phyloP scores from a whole-genome alignment of 2,329 filamentous ascomycete species.

The Cladophialophora chaetospira region DNA sequence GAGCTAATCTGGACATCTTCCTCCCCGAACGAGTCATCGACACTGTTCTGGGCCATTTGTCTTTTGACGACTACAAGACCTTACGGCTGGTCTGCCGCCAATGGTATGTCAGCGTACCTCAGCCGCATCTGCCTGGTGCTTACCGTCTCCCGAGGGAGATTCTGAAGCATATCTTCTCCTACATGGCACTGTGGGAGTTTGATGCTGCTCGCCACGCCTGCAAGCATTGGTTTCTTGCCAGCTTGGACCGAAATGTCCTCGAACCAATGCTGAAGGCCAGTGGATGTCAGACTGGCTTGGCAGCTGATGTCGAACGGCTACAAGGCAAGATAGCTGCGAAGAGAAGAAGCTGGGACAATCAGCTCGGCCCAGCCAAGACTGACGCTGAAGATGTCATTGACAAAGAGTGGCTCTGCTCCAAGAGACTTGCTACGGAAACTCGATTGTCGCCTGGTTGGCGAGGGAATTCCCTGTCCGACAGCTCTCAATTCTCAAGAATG shows the following conservation, averaged over 20 bases:
- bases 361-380: background rate
- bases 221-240: constrained; percentile 60
- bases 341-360: constrained; percentile 2
- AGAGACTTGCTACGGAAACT: constrained; percentile 53
- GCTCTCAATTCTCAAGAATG: constrained; percentile 23
- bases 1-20: constrained; percentile 2
- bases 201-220: constrained; percentile 64
- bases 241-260: constrained; percentile 56
- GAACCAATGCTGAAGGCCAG: constrained; percentile 57
- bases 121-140: constrained; percentile 19
- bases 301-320: constrained; percentile 43
- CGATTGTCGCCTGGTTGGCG: constrained; percentile 47
- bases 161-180: constrained; percentile 50
- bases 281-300: constrained; percentile 47
- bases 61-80: constrained; percentile 27
- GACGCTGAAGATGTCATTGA: constrained; percentile 7
- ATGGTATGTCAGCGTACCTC: constrained; percentile 26
- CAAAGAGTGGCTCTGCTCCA: constrained; percentile 48
- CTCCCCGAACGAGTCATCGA: constrained; percentile 23
- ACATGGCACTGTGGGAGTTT: constrained; percentile 55
- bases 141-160: constrained; percentile 49
- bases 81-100: constrained; percentile 29
- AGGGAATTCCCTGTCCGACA: constrained; percentile 40
- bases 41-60: constrained; percentile 20
- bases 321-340: constrained; percentile 35